Evolutionary conservation across 176 grass and related monocot genomes (phyloP).

Genomic region (Lolium multiflorum): DNA sequence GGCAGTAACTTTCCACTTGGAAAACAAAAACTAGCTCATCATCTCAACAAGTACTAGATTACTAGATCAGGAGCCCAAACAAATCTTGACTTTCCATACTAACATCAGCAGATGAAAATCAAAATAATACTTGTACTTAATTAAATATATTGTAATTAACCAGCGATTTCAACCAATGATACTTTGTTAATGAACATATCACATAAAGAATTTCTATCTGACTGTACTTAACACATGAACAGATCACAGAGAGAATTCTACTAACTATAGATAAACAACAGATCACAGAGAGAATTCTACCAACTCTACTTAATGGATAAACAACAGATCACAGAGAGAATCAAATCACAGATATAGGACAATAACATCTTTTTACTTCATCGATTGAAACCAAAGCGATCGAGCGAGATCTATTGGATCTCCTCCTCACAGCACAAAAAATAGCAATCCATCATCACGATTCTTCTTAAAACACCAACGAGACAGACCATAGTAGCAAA

Average conservation of each 20-base stretch:
- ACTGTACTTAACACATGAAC: too few species aligned
- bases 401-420: background rate
- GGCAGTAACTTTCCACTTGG: too few species aligned
- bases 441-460: conserved; percentile 13
- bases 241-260: too few species aligned
- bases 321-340: background rate
- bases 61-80: background rate
- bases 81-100: background rate
- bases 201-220: background rate
- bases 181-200: background rate
- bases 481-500: conserved; percentile 23
- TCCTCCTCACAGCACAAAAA: conserved; percentile 27
- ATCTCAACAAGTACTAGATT: background rate
- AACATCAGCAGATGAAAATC: background rate
- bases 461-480: background rate
- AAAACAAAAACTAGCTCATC: background rate
- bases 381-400: conserved; percentile 10
- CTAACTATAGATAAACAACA: background rate
- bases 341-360: background rate
- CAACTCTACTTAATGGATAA: too few species aligned
- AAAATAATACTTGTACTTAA: background rate
- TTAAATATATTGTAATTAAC: background rate
- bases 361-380: background rate
- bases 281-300: background rate
- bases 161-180: accelerated